phyloP scores from a whole-genome alignment of 192 early-diverging fungal species.

The Entrophospora sp. region DNA sequence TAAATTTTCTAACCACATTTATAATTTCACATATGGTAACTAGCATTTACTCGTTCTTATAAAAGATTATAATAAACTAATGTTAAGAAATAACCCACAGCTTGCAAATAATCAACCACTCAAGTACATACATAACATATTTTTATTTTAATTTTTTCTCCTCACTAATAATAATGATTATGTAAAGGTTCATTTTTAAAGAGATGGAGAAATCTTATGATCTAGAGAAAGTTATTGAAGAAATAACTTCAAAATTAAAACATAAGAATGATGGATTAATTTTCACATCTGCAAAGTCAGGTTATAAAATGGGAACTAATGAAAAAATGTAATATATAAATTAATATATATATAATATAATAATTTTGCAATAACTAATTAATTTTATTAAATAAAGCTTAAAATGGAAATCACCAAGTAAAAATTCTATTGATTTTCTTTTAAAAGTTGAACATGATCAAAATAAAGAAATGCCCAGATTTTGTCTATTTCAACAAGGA shows the following conservation, averaged over 20 bases:
- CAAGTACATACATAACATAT: conserved; percentile 15
- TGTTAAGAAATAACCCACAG: conserved; percentile 29
- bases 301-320: conserved; percentile 61
- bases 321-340: conserved; percentile 44
- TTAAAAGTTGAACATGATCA: conserved; percentile 33
- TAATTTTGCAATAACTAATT: neutral
- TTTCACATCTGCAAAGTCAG: conserved; percentile 54
- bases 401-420: conserved; percentile 80
- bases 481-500: conserved; percentile 39
- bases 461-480: conserved; percentile 26
- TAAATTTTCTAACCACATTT: neutral
- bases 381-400: conserved; percentile 36
- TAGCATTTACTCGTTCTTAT: too few species aligned
- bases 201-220: conserved; percentile 58
- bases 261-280: conserved; percentile 71
- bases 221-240: conserved; percentile 41
- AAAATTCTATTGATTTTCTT: conserved; percentile 74
- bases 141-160: neutral
- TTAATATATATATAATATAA: neutral
- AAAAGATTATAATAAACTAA: conserved; percentile 50
- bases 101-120: conserved; percentile 45
- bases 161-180: neutral
- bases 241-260: conserved; percentile 49
- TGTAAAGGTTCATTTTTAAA: conserved; percentile 61
- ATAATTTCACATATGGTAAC: too few species aligned